Conservation (phyloP, 129 eudicot genomes). For the Kitagawia praeruptora region DNA sequence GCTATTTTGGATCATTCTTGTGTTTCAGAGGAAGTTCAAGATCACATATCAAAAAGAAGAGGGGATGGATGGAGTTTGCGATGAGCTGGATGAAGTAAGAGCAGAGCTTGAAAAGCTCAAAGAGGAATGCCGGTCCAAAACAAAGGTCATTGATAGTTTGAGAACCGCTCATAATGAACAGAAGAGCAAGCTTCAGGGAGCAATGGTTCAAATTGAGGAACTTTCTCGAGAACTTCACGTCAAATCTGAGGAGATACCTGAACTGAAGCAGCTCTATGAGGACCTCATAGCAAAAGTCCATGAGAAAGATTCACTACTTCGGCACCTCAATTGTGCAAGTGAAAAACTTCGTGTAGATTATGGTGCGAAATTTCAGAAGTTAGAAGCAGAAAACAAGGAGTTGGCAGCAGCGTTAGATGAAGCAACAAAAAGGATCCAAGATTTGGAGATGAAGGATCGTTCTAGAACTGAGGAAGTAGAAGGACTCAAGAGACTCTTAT, state of each 20-base stretch:
- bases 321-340: conserved; percentile 34
- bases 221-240: conserved; percentile 39
- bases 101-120: conserved; percentile 39
- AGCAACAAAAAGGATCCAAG: conserved; percentile 31
- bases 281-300: conserved; percentile 41
- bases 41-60: conserved; percentile 11
- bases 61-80: conserved; percentile 36
- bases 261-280: conserved; percentile 35
- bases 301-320: conserved; percentile 36
- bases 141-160: conserved; percentile 36
- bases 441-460: conserved; percentile 30
- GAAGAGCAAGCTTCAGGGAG: conserved; percentile 34
- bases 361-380: conserved; percentile 31
- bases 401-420: conserved; percentile 48
- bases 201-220: conserved; percentile 36
- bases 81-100: conserved; percentile 41
- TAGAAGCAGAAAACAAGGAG: conserved; percentile 47
- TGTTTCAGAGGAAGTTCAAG: conserved; percentile 21
- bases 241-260: conserved; percentile 47
- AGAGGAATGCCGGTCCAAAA: conserved; percentile 47
- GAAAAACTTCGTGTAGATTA: conserved; percentile 40
- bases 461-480: conserved; percentile 34
- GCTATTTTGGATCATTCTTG: conserved; percentile 4
- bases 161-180: conserved; percentile 47
- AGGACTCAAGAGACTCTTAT: conserved; percentile 41